Base-by-base conservation (phyloP, 2,329 filamentous ascomycete genomes). In the Penicillium sp. region DNA sequence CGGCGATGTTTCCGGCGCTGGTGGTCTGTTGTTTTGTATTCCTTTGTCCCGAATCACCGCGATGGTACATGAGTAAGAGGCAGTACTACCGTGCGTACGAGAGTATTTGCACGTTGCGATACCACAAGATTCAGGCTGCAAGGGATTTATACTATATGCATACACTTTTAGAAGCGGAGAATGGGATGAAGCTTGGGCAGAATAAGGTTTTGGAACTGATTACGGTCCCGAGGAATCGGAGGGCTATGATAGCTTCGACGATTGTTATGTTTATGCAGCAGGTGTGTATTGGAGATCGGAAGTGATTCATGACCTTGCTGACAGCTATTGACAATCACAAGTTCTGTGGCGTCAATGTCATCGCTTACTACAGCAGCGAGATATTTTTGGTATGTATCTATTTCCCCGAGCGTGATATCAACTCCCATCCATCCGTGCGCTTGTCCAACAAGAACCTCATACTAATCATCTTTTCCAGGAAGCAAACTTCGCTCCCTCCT, bases 201-300 rank as follows among this genome's bases (percentile, higher is more conserved):
- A 82, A 76, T 63, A 81, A 82, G 59, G 59, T 88, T 60, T 78
- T 82, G 65, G 86, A 89, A 67, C 72, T 89, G 28, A 79, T 88
- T 53, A 85, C 81, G 0, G 79, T 89, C 22, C 84, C 85, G 14
- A 83, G 87, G 51, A 89, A 88, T 70, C 82, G 87, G 19, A 84
- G 86, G 57, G 86, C 85, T 2, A 81, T 86, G 76, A 67, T 86
- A 16, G 86, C 85, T 1, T 86, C 84, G 0, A 80, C 87, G 68
- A 82, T 88, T 45, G 85, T 88, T 61, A 89, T 89, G 86, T 88
- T 88, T 63, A 84, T 87, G 82, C 87, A 89, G 68, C 86, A 89
- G 72, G 82, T 81, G 63, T 62, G 61, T 61, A 19, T n/a, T 51
- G 49, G 22, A n/a, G 14, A 48, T 8, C 2, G 22, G 26, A 42